A percentile compares a stretch with the other conserved stretches of the same genome.
Conservation (phyloP, 345 rosid species). For the Heritiera fomes region DNA sequence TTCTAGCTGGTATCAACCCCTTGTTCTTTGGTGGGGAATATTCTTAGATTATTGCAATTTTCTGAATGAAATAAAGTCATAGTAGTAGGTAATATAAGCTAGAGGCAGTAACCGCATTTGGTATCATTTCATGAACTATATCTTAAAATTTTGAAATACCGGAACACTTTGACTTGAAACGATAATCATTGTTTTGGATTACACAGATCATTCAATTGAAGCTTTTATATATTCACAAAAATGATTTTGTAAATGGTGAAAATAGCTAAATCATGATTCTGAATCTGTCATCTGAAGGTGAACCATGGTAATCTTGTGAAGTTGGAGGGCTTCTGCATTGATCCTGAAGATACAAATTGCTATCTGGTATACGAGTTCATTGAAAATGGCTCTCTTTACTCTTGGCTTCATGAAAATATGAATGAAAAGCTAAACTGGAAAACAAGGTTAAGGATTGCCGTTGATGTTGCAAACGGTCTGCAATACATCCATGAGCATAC, state of each 20-base stretch:
- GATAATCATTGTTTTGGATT: background rate
- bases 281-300: conserved; percentile 40
- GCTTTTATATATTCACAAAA: background rate
- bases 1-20: background rate
- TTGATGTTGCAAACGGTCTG: conserved; percentile 71
- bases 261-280: background rate
- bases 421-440: conserved; percentile 47
- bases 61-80: background rate
- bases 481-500: conserved; percentile 79
- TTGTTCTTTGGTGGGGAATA: background rate
- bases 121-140: no score
- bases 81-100: background rate
- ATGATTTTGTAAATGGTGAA: background rate
- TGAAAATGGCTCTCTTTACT: conserved; percentile 57
- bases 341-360: conserved; percentile 55
- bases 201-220: background rate
- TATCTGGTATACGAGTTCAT: conserved; percentile 60
- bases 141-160: background rate
- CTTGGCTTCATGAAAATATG: conserved; percentile 48
- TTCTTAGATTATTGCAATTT: background rate
- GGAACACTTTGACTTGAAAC: background rate
- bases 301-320: conserved; percentile 74
- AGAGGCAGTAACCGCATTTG: no score
- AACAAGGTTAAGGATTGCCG: conserved; percentile 48
- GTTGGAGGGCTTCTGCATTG: conserved; percentile 73